phyloP scores from a whole-genome alignment of 495 filamentous ascomycete species.

The Penicillium silybi region DNA sequence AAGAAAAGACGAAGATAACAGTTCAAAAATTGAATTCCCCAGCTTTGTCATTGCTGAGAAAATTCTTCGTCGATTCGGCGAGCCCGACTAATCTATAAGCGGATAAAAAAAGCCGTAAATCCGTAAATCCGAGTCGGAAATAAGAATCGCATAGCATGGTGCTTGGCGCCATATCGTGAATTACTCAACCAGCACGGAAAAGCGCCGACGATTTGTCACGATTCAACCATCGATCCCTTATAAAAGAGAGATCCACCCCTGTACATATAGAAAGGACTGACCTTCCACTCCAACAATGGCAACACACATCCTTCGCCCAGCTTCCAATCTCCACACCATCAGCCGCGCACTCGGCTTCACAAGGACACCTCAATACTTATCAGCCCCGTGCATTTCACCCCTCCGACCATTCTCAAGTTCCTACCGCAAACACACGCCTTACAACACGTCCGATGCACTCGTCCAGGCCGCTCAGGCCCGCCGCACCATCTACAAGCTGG shows the following conservation, averaged over 20 bases:
- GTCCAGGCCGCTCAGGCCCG: constrained; percentile 39
- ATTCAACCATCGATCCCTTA: not conserved
- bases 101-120: not conserved
- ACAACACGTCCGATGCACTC: constrained; percentile 31
- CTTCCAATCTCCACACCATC: constrained; percentile 12
- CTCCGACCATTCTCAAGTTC: constrained; percentile 27
- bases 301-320: constrained; percentile 12
- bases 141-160: not conserved
- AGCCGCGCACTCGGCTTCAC: constrained; percentile 13
- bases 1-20: not conserved
- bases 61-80: not conserved
- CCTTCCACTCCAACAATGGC: constrained; percentile 5
- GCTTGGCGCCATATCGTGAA: not conserved
- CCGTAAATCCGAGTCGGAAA: not conserved
- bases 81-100: not conserved
- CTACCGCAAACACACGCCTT: constrained; percentile 3
- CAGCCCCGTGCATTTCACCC: constrained; percentile 20
- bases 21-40: not conserved
- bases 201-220: not conserved
- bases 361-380: not conserved
- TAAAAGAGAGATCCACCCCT: not conserved
- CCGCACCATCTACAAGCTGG: constrained; percentile 48
- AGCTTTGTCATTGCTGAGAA: not conserved
- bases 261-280: not conserved
- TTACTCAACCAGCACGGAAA: not conserved